Conservation (phyloP, 768 basidiomycete genomes). For the Russula lepida region DNA sequence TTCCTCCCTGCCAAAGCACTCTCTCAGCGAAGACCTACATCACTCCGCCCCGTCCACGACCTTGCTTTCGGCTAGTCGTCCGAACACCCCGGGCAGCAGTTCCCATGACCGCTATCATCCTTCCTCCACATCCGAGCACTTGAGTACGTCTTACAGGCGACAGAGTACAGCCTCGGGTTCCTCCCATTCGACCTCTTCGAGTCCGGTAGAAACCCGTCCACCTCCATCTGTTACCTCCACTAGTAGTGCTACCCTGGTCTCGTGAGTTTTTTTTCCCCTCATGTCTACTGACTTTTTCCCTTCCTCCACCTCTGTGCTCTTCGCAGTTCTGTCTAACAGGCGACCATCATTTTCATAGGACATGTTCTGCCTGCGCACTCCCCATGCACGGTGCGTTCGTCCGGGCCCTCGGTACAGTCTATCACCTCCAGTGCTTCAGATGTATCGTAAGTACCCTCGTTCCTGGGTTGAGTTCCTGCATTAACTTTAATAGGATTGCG, state of each 20-base stretch:
- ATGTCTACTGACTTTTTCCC: background rate
- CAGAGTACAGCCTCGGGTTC: slow-evolving; percentile 40
- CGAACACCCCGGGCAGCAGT: slow-evolving; percentile 46
- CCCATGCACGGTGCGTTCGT: slow-evolving; percentile 95
- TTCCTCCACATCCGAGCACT: slow-evolving; percentile 44
- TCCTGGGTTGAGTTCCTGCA: slow-evolving; percentile 2
- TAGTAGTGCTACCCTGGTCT: slow-evolving; percentile 40
- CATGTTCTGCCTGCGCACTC: slow-evolving; percentile 71
- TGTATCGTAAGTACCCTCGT: slow-evolving; percentile 65
- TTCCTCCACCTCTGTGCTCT: background rate
- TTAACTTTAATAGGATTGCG: slow-evolving; percentile 66
- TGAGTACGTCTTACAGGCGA: slow-evolving; percentile 40
- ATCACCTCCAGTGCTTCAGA: slow-evolving; percentile 96
- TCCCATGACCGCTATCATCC: slow-evolving; percentile 40
- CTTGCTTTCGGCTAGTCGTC: slow-evolving; percentile 49
- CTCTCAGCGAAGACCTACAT: slow-evolving; percentile 67
- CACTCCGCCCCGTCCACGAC: slow-evolving; percentile 33
- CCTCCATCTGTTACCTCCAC: slow-evolving; percentile 48
- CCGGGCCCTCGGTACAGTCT: slow-evolving; percentile 86
- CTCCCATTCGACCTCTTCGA: slow-evolving; percentile 51
- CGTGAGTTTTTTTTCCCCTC: slow-evolving; percentile 11
- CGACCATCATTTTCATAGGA: slow-evolving; percentile 32
- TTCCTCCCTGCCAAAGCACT: slow-evolving; percentile 31
- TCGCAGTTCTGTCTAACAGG: background rate
- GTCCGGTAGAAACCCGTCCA: slow-evolving; percentile 32